Conservation (phyloP, 495 filamentous ascomycete genomes). For the Trichoderma reesei region DNA sequence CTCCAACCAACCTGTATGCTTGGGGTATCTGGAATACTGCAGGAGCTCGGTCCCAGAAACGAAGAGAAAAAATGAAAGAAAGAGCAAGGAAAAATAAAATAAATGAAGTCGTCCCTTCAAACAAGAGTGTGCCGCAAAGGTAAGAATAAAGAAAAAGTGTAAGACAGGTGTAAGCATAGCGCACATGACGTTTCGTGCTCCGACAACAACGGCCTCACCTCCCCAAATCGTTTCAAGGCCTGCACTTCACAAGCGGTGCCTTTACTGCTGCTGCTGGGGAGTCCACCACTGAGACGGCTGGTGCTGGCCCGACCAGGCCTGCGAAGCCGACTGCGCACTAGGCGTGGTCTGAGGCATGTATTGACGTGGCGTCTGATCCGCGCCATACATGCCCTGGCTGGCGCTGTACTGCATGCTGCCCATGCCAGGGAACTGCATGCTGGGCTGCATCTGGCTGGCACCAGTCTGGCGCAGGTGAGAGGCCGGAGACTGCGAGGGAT, state of each 20-base stretch:
- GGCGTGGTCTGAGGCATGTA: slow-evolving; percentile 44
- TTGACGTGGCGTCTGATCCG: slow-evolving; percentile 50
- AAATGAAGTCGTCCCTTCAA: slow-evolving; percentile 18
- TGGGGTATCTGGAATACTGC: slow-evolving; percentile 18
- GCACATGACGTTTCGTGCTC: not conserved
- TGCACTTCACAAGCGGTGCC: not conserved
- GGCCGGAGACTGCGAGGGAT: slow-evolving; percentile 48
- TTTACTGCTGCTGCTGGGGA: slow-evolving; percentile 32
- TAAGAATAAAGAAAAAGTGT: no score
- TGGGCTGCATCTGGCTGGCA: slow-evolving; percentile 51
- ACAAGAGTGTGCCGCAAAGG: slow-evolving; percentile 24
- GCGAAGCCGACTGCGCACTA: slow-evolving; percentile 26
- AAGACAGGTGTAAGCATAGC: slow-evolving; percentile 26
- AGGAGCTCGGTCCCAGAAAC: slow-evolving; percentile 14
- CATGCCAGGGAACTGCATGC: slow-evolving; percentile 51
- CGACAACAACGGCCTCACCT: not conserved
- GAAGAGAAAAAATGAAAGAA: slow-evolving; percentile 15
- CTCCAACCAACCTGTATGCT: slow-evolving; percentile 18
- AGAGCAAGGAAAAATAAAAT: no score
- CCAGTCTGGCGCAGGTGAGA: slow-evolving; percentile 54
- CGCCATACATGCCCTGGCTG: slow-evolving; percentile 46
- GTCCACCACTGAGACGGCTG: slow-evolving; percentile 34
- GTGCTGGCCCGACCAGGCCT: slow-evolving; percentile 36
- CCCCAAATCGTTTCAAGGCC: not conserved
- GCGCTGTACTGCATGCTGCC: slow-evolving; percentile 47